Percentiles rank a stretch among this genome's conserved stretches.
phyloP scores from a whole-genome alignment of 495 filamentous ascomycete genomes.

The Neurospora sp. region DNA sequence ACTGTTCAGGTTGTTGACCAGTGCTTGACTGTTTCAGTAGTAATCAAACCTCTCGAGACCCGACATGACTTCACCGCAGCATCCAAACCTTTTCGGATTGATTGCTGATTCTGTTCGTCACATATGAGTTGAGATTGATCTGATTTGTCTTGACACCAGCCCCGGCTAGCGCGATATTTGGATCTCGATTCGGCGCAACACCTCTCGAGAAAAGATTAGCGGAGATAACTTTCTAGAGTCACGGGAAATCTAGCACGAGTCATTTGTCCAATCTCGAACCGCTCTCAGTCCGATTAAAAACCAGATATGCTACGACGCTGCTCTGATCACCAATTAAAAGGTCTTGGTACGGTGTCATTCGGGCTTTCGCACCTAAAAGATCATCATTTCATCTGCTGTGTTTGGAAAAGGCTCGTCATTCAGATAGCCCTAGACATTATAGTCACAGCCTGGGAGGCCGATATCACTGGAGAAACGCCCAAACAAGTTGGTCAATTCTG shows the following conservation, averaged over 20 bases:
- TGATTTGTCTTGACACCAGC: background rate
- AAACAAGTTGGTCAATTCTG: background rate
- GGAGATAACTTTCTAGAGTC: background rate
- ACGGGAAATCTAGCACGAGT: background rate
- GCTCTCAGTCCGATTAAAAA: background rate
- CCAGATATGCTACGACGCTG: background rate
- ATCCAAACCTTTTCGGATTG: background rate
- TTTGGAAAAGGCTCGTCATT: background rate
- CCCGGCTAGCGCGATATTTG: slow-evolving; percentile 1
- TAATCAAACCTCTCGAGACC: background rate
- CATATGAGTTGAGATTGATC: background rate
- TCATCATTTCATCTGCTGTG: background rate
- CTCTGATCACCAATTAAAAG: background rate
- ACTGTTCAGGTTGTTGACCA: background rate
- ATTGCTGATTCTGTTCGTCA: background rate
- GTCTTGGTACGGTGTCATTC: background rate
- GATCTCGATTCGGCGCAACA: slow-evolving; percentile 17
- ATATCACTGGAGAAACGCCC: background rate
- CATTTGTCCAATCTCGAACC: background rate
- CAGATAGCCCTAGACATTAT: background rate
- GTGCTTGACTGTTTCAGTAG: background rate
- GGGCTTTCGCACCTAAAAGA: background rate
- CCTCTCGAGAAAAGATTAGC: background rate
- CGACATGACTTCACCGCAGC: background rate
- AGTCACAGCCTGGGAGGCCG: background rate